Conservation (phyloP, 805 yeast genomes). For the Lachancea mirantina region DNA sequence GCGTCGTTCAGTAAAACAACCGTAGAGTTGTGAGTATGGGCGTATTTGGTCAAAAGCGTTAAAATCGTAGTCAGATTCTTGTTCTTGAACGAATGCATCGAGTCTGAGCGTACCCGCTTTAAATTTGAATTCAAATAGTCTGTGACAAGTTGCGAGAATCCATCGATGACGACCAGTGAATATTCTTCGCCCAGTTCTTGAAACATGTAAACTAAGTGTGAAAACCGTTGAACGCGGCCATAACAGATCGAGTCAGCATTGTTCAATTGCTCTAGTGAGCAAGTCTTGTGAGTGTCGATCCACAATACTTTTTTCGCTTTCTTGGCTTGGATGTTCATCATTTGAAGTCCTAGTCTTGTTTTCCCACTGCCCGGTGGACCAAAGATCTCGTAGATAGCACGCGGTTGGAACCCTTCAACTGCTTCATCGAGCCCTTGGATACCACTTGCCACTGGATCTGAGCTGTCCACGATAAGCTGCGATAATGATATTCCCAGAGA, state of each 20-base stretch:
- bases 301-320: conserved; percentile 19
- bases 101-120: background rate
- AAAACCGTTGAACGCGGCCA: conserved; percentile 18
- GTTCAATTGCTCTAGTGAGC: conserved; percentile 6
- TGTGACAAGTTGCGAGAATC: conserved; percentile 26
- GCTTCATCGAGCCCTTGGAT: conserved; percentile 17
- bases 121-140: conserved; percentile 15
- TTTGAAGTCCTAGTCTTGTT: conserved; percentile 20
- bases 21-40: conserved; percentile 16
- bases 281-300: conserved; percentile 23
- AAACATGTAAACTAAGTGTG: conserved; percentile 23
- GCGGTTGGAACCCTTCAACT: conserved; percentile 23
- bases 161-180: conserved; percentile 24
- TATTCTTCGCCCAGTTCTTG: conserved; percentile 14
- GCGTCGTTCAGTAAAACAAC: conserved; percentile 26
- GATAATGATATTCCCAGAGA: conserved; percentile 30
- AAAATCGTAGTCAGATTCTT: conserved; percentile 21
- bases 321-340: conserved; percentile 10
- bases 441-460: conserved; percentile 21
- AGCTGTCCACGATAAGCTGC: conserved; percentile 23
- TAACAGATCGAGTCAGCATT: conserved; percentile 2
- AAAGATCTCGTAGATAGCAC: conserved; percentile 28
- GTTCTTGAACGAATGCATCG: conserved; percentile 25
- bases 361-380: conserved; percentile 32
- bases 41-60: conserved; percentile 25